Evolutionary conservation across 257 asterid species (phyloP).

Genomic region (Salvia splendens): DNA sequence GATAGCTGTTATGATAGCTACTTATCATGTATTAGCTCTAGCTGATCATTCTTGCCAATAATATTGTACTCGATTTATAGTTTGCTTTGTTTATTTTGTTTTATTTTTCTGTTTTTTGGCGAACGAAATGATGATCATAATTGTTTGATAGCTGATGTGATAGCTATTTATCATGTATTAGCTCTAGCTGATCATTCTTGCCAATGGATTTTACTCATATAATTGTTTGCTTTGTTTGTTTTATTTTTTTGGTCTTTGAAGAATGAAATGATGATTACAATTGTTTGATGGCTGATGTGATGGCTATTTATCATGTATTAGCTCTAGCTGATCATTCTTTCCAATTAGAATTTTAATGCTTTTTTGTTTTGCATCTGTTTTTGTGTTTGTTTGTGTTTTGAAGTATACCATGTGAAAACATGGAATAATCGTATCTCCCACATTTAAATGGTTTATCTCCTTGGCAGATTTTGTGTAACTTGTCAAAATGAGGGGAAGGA

Average conservation of each 20-base stretch:
- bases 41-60: conserved; percentile 46
- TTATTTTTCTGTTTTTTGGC: not conserved
- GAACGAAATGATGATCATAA: conserved; percentile 40
- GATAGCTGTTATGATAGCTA: conserved; percentile 57
- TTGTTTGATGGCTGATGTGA: conserved; percentile 52
- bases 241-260: not conserved
- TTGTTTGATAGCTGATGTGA: conserved; percentile 51
- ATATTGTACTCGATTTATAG: not conserved
- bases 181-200: conserved; percentile 68
- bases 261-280: conserved; percentile 40
- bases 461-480: conserved; percentile 25
- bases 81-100: not conserved
- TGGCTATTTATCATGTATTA: conserved; percentile 61
- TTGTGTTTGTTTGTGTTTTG: not conserved
- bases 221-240: not conserved
- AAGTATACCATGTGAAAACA: too few species aligned
- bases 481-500: conserved; percentile 77
- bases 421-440: not conserved
- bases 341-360: not conserved
- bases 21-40: conserved; percentile 71
- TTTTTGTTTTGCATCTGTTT: not conserved
- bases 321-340: conserved; percentile 67
- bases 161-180: conserved; percentile 60
- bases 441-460: not conserved
- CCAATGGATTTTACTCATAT: not conserved